phyloP scores from a whole-genome alignment of 2,329 filamentous ascomycete genomes.

The Cercospora zeae-maydis region DNA sequence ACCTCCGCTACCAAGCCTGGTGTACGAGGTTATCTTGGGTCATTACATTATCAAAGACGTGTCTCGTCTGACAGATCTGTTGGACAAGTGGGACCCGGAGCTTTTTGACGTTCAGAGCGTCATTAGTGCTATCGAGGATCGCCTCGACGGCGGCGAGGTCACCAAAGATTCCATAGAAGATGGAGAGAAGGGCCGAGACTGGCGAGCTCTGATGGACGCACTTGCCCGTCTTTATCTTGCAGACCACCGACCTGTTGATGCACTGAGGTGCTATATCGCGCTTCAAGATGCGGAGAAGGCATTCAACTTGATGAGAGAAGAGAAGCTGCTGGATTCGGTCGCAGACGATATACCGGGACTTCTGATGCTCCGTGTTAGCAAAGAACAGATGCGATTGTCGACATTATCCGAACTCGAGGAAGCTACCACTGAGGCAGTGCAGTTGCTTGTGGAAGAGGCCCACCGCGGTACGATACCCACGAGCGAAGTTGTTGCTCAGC shows the following conservation, averaged over 20 bases:
- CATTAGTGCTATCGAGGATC: slow-evolving; percentile 74
- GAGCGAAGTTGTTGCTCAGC: slow-evolving; percentile 71
- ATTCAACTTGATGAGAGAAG: slow-evolving; percentile 79
- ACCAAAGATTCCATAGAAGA: slow-evolving; percentile 72
- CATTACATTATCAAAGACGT: slow-evolving; percentile 83
- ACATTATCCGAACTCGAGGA: slow-evolving; percentile 69
- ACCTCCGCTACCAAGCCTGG: slow-evolving; percentile 72
- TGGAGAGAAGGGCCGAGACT: slow-evolving; percentile 68
- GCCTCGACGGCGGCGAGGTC: slow-evolving; percentile 71
- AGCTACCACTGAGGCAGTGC: slow-evolving; percentile 76
- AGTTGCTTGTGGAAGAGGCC: slow-evolving; percentile 83
- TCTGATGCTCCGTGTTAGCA: slow-evolving; percentile 78
- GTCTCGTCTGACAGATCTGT: slow-evolving; percentile 68
- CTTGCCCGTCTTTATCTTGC: slow-evolving; percentile 81
- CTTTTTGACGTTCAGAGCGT: slow-evolving; percentile 77
- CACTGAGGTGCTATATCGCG: slow-evolving; percentile 81
- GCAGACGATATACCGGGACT: slow-evolving; percentile 87
- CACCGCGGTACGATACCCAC: slow-evolving; percentile 82
- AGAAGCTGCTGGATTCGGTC: slow-evolving; percentile 84
- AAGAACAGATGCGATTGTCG: slow-evolving; percentile 64
- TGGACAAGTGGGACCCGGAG: slow-evolving; percentile 80
- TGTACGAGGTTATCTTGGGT: slow-evolving; percentile 85
- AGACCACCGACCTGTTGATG: slow-evolving; percentile 75
- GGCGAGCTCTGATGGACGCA: slow-evolving; percentile 83
- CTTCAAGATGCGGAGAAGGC: slow-evolving; percentile 89